Evolutionary conservation across 1,284 basidiomycete genomes (phyloP).

Genomic region (Austroboletus niveus): DNA sequence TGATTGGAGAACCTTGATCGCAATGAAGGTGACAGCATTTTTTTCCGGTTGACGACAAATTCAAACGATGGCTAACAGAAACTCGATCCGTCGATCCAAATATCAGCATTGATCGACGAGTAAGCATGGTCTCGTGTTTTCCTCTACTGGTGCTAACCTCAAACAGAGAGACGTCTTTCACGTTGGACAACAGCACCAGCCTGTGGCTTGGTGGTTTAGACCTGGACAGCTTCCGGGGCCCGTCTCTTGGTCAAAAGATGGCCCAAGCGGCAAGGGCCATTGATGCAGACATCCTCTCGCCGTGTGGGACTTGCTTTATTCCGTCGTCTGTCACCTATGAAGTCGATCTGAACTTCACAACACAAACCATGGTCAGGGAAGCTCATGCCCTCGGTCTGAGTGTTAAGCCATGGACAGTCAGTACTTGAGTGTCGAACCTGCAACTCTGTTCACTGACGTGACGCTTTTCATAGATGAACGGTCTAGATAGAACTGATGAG

Average conservation of each 20-base stretch:
- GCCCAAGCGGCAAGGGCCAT: conserved; percentile 69
- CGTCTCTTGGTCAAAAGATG: conserved; percentile 50
- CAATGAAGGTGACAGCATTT: conserved; percentile 55
- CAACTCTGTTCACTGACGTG: conserved; percentile 12
- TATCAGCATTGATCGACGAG: conserved; percentile 63
- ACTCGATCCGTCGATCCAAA: conserved; percentile 50
- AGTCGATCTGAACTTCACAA: conserved; percentile 58
- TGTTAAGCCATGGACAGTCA: conserved; percentile 74
- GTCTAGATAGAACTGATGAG: conserved; percentile 58
- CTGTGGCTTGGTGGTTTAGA: conserved; percentile 65
- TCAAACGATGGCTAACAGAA: conserved; percentile 25
- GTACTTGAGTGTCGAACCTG: conserved; percentile 22
- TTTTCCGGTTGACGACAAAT: background rate
- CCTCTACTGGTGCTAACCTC: conserved; percentile 10
- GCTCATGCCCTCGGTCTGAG: conserved; percentile 61
- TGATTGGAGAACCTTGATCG: conserved; percentile 70
- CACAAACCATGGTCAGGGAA: conserved; percentile 62
- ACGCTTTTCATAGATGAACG: conserved; percentile 46
- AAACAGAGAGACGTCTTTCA: conserved; percentile 42
- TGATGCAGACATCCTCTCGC: conserved; percentile 66
- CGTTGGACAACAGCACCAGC: conserved; percentile 40
- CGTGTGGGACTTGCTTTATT: conserved; percentile 44
- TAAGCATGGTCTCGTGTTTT: conserved; percentile 29
- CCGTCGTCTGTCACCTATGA: conserved; percentile 28
- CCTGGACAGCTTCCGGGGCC: conserved; percentile 56